Percentiles rank a stretch among this genome's conserved stretches.
Evolutionary conservation across 2,329 filamentous ascomycete genomes (phyloP).

Genomic region (Neodidymelliopsis sp.): DNA sequence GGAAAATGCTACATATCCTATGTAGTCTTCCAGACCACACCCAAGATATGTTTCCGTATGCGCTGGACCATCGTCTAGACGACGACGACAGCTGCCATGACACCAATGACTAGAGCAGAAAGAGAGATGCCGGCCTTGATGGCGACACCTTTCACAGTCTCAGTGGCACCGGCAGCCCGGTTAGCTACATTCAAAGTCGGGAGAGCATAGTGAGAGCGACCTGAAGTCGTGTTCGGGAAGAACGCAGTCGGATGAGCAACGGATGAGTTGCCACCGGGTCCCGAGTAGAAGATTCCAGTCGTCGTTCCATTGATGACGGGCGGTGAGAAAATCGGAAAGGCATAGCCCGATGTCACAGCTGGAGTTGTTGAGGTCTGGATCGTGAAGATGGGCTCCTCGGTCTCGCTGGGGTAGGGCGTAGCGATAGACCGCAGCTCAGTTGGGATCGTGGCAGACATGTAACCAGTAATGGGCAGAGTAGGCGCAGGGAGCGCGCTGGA

Average conservation of each 20-base stretch:
- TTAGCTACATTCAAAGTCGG: constrained; percentile 20
- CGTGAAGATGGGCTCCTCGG: constrained; percentile 6
- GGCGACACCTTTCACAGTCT: constrained; percentile 7
- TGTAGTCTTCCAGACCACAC: neutral
- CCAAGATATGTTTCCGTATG: neutral
- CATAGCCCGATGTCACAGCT: neutral
- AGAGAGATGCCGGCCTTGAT: constrained; percentile 10
- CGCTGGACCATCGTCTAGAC: neutral
- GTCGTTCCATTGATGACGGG: constrained; percentile 13
- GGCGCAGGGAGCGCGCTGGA: neutral
- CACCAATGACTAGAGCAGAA: constrained; percentile 10
- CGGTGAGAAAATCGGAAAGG: constrained; percentile 9
- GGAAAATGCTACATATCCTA: constrained; percentile 4
- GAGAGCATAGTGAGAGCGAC: constrained; percentile 5
- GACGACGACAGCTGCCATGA: constrained; percentile 11
- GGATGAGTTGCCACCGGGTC: constrained; percentile 9
- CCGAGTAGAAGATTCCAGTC: constrained; percentile 13
- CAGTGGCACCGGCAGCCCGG: constrained; percentile 1
- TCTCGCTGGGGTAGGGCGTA: neutral
- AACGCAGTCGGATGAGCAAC: constrained; percentile 9
- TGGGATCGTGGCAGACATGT: constrained; percentile 5
- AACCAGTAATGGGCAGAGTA: constrained; percentile 3
- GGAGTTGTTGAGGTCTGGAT: constrained; percentile 10
- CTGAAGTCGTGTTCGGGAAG: constrained; percentile 17
- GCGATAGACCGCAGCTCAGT: constrained; percentile 1